Base-by-base conservation (phyloP, 768 basidiomycete species). In the Boletus speciosus region DNA sequence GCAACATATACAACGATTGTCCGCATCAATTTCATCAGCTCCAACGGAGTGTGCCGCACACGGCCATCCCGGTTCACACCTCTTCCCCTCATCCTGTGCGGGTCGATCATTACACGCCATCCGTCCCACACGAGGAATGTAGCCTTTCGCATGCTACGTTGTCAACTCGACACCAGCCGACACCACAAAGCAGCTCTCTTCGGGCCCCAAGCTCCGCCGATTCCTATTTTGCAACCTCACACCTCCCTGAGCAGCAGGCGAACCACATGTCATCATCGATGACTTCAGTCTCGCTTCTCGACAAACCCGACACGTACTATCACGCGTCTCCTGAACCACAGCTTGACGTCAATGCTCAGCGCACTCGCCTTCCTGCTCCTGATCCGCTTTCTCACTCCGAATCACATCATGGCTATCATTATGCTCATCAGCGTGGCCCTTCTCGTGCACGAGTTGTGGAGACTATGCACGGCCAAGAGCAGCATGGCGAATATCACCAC, bases 371-470 rank as follows among this genome's bases (percentile, higher is more conserved):
- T 47, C 35, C 57, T 50, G 37, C 67, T 35, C 39, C 67, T 54
- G 67, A 68, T 68, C 65, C 69, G 67, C 65, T 69, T 47, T 43
- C 62, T 8, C 59, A 66, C 54, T 65, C 66, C 65, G 67, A 66
- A 27, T 43, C 67, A 53, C 58, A 51, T 43, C 52, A 54, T 61
- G 57, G 46, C 58, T 71, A 68, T 69, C 67, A 59, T 67, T 66
- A 69, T 50, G 52, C 48, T 12, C 69, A 56, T 58, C 66, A 50
- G 25, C 66, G 51, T 47, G 60, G 19, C 45, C 51, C 53, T 58
- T 62, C 69, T 58, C 69, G 60, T 43, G 54, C 65, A 66, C 67
- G 62, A 46, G 58, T 57, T 35, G 38, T 71, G 55, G 67, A 71
- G 43, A 37, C 53, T 5, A 25, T 61, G 36, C 59, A 49, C 60